Evolutionary conservation across 2,329 filamentous ascomycete genomes (phyloP), one percentile per base, ranked within the genome.

Genomic region (Cercospora sojina): DNA sequence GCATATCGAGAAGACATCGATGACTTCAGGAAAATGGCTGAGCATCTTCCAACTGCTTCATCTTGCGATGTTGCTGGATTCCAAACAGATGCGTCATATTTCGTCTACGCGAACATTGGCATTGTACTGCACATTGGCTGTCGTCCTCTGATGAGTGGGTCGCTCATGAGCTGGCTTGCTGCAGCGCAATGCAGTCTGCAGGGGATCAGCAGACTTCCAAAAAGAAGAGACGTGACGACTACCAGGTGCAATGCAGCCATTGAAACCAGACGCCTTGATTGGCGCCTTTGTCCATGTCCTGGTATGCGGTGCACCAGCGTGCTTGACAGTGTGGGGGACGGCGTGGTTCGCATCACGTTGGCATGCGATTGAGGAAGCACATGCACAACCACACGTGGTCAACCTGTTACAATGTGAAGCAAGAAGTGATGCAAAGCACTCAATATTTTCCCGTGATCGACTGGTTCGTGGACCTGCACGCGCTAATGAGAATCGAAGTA

Each of bases 321-420:
- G 25, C 29, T 56, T 32, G 51, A 56, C 51, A 31, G 51, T 56
- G 51, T 56, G 51, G 51, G n/a, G 25, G 25, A 10, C 8, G 7
- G 29, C 51, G 51, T 56, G 51, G 51, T 56, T 56, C 51, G 51
- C 51, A 25, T 56, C 51, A 56, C 51, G 25, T 20, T n/a, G 25
- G 51, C 51, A 31, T 49, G 43, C 43, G 12, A 23, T 23, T 49
- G 43, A 49, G 43, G 35, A 49, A 58, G 55, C 18, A 35, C 55
- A 35, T 58, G 55, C 31, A 38, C 55, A 58, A 58, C 55, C 29
- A 58, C 57, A 29, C 1, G 16, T 7, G 20, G 16, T 59, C 35
- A 59, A 59, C 41, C 35, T 59, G 57, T 29, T 35, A 59, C 57
- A 47, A 35, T 47, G 18, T 59, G 32, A 29, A 47, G 57, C 57